phyloP scores from a whole-genome alignment of 176 grass and related monocot species.

The Olyra latifolia region DNA sequence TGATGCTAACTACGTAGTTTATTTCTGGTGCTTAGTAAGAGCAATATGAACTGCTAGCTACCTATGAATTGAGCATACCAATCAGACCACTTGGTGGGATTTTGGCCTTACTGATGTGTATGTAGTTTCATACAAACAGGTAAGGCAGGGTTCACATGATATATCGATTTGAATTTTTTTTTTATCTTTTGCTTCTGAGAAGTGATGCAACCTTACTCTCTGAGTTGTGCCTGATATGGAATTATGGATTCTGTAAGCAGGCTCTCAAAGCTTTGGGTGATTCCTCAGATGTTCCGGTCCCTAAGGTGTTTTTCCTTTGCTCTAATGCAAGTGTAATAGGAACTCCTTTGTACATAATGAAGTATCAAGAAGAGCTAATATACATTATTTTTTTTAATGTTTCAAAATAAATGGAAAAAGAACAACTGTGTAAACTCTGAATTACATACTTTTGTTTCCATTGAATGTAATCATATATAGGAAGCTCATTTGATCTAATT shows the following conservation, averaged over 20 bases:
- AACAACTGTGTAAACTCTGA: too few species aligned
- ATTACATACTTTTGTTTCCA: too few species aligned
- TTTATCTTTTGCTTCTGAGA: background rate
- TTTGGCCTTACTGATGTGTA: background rate
- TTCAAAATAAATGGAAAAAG: too few species aligned
- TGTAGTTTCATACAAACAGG: background rate
- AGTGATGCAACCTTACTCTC: background rate
- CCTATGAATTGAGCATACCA: background rate
- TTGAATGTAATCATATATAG: too few species aligned
- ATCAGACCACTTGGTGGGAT: background rate
- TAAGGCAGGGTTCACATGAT: background rate
- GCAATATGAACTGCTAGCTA: background rate
- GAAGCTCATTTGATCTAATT: too few species aligned
- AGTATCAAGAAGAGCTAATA: conserved; percentile 79
- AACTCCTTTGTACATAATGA: conserved; percentile 95
- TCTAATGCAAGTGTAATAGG: conserved; percentile 75
- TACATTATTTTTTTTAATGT: too few species aligned
- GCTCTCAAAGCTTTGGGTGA: conserved; percentile 55
- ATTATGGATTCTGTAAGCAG: conserved; percentile 39
- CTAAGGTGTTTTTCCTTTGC: conserved; percentile 87
- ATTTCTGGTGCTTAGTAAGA: background rate
- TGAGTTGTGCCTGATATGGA: background rate
- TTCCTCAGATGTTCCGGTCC: conserved; percentile 81
- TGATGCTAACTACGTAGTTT: background rate
- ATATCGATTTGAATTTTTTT: background rate